Evolutionary conservation across 495 filamentous ascomycete genomes (phyloP), one percentile per base, ranked within the genome.

Genomic region (Glutinoglossum americanum): DNA sequence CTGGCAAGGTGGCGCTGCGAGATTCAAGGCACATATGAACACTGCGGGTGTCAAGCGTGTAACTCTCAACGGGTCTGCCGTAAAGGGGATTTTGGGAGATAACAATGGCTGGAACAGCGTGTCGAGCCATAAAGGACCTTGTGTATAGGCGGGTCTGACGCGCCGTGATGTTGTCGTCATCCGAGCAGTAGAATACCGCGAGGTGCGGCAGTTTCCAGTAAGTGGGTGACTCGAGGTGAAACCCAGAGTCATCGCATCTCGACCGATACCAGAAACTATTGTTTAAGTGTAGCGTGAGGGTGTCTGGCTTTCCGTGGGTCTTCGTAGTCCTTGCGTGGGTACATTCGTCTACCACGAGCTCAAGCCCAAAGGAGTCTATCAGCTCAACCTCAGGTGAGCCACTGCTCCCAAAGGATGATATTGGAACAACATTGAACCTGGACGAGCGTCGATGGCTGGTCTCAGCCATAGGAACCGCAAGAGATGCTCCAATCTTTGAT

Each of bases 331-430:
- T 66, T 23, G 82, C 83, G 15, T 70, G 71, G 39, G 72, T 72
- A 63, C 84, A 88, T 56, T 85, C 79, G 59, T 88, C 82, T 23
- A 89, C 81, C 58, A 80, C 78, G 60, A 89, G 77, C 63, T 87
- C 83, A 28, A 80, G 76, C 1, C 71, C 74, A 26, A 74, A 78
- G 25, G 75, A 77, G 60, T 86, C 80, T 63, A 87, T 84, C 8
- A 86, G 79, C 57, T 87, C 79, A 25, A 88, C 77, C 62, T 88
- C 84, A 1, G 82, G 81, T 60, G 73, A 74, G 55, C 75, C 75
- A 19, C 75, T 72, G 23, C 78, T 72, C 13, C 83, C 83, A 66
- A 85, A 87, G 0, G 80, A 81, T 0, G 83, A 81, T 60, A 82
- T 72, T 30, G 84, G 83, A 47, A 89, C 79, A 60, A 88, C 80